These are phyloP conservation scores for Agrocybe praecox DNA, from an alignment of 768 basidiomycete species.

Conservation along the genomic window DNA sequence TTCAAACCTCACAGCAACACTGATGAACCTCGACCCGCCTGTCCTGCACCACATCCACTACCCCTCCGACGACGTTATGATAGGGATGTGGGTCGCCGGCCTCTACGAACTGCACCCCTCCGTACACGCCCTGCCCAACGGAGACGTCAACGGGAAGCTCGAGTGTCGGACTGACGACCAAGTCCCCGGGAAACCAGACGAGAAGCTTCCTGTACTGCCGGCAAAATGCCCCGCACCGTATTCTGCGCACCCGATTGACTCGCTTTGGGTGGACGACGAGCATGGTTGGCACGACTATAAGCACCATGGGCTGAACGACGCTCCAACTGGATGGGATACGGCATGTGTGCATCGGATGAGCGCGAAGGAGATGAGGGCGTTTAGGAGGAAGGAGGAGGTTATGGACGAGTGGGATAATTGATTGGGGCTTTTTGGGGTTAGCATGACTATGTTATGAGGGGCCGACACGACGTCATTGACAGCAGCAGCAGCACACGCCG, in stretches of 20 bases:
- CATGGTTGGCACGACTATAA: slow-evolving; percentile 9
- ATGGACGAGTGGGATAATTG: slow-evolving; percentile 3
- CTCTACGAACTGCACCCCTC: no score
- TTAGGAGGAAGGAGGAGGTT: slow-evolving; percentile 2
- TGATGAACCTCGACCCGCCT: slow-evolving; percentile 7
- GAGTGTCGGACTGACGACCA: background rate
- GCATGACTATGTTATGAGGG: no score
- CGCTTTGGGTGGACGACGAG: slow-evolving; percentile 2
- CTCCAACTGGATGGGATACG: slow-evolving; percentile 4
- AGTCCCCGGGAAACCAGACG: background rate
- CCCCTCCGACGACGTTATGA: no score
- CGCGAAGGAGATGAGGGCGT: slow-evolving; percentile 3
- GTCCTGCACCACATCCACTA: slow-evolving; percentile 10
- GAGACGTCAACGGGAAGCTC: background rate
- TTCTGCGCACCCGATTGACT: slow-evolving; percentile 1
- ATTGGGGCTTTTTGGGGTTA: background rate
- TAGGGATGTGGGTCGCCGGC: no score
- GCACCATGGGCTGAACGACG: background rate
- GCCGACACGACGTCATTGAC: no score
- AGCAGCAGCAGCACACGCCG: no score
- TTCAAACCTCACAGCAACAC: slow-evolving; percentile 2
- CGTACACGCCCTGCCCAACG: slow-evolving; percentile 1
- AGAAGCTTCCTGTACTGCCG: no score
- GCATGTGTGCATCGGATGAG: slow-evolving; percentile 4
- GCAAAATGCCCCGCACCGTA: slow-evolving; percentile 1